A percentile compares a stretch with the other conserved stretches of the same genome.
Conservation (phyloP, 768 basidiomycete species). For the Termitomyces sp. region DNA sequence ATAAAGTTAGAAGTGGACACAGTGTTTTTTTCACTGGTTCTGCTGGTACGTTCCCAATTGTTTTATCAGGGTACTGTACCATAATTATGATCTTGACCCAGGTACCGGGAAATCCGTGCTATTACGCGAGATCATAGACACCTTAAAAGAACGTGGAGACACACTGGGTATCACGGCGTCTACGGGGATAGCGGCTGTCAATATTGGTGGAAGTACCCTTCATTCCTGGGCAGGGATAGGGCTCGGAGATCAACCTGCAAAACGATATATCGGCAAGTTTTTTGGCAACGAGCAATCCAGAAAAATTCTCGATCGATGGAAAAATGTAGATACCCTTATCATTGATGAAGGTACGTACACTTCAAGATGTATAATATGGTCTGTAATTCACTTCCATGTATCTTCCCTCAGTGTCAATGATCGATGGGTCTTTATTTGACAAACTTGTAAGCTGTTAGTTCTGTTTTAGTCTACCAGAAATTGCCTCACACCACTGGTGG, state of each 20-base stretch:
- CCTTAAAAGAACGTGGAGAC: constrained; percentile 29
- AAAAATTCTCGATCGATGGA: constrained; percentile 59
- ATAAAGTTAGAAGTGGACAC: constrained; percentile 52
- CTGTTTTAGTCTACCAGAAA: neutral
- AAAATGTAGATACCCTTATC: constrained; percentile 58
- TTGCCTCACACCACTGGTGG: constrained; percentile 18
- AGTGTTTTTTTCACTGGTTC: constrained; percentile 87
- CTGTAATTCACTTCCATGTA: neutral
- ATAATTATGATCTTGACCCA: constrained; percentile 16
- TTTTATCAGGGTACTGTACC: neutral
- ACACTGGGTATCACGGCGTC: constrained; percentile 76
- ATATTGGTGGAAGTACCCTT: constrained; percentile 78
- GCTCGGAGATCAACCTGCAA: constrained; percentile 56
- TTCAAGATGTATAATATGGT: neutral
- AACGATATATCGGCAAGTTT: constrained; percentile 54
- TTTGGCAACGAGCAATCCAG: constrained; percentile 34
- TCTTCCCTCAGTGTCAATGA: constrained; percentile 77
- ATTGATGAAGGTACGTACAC: constrained; percentile 74
- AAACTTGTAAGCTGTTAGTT: constrained; percentile 52
- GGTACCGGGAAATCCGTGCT: constrained; percentile 86
- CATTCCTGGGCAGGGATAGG: constrained; percentile 85
- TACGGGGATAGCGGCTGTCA: constrained; percentile 76
- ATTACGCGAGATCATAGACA: constrained; percentile 66
- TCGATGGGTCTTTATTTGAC: constrained; percentile 78
- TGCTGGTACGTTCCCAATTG: constrained; percentile 46